A percentile compares a stretch with the other conserved stretches of the same genome.
phyloP scores from a whole-genome alignment of 2,329 filamentous ascomycete genomes.

The Scytalidium lignicola region DNA sequence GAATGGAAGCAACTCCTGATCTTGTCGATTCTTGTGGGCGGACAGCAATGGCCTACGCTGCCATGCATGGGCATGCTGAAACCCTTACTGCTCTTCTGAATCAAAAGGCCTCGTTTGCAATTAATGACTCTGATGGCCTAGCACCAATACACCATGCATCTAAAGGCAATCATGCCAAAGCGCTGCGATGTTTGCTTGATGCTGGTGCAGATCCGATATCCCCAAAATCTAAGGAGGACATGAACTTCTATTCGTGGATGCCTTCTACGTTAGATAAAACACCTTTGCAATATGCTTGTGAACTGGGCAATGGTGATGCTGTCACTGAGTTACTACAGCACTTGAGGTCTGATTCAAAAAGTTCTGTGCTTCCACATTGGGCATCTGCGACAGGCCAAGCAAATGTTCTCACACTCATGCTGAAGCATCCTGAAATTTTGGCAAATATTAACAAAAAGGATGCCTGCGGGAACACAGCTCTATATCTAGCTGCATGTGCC shows the following conservation, averaged over 20 bases:
- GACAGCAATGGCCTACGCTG: constrained; percentile 22
- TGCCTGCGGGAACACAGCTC: not conserved
- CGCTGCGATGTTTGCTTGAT: constrained; percentile 26
- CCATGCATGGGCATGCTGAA: constrained; percentile 6
- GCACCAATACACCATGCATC: constrained; percentile 32
- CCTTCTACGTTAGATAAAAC: too few species aligned
- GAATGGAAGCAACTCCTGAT: constrained; percentile 3
- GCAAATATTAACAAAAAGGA: constrained; percentile 3
- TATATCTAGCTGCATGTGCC: too few species aligned
- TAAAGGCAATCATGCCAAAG: constrained; percentile 22
- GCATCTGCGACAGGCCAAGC: constrained; percentile 3
- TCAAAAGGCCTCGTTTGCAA: constrained; percentile 10
- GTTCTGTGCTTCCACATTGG: not conserved
- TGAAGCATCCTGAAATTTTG: constrained; percentile 1
- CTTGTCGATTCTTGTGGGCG: constrained; percentile 3
- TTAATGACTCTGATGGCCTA: constrained; percentile 18
- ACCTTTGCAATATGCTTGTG: too few species aligned
- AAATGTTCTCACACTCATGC: not conserved
- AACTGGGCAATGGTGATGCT: not conserved
- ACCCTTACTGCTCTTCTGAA: constrained; percentile 7
- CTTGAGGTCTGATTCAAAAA: not conserved
- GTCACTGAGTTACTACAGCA: not conserved
- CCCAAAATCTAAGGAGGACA: too few species aligned
- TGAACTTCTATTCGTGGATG: too few species aligned
- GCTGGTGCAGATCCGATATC: constrained; percentile 19